phyloP scores from a whole-genome alignment of 2,329 filamentous ascomycete genomes.

The Sphaerulina vaccinii region DNA sequence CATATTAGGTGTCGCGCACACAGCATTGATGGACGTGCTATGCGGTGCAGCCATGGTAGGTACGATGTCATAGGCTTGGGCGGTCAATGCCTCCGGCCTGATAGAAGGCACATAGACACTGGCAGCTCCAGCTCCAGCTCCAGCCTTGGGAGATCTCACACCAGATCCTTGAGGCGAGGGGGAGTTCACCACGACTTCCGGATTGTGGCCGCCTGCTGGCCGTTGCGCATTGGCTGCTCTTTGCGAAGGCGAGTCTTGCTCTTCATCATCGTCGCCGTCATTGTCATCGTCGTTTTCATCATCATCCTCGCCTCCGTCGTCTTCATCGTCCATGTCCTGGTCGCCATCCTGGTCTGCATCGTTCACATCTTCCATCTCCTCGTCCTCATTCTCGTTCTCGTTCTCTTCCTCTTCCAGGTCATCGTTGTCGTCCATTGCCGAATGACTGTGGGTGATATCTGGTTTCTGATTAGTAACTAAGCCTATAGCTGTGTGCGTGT shows the following conservation, averaged over 20 bases:
- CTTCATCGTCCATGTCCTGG: constrained; percentile 38
- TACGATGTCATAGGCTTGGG: constrained; percentile 86
- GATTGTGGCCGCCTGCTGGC: constrained; percentile 37
- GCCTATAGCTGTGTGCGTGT: neutral
- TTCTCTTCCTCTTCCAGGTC: constrained; percentile 39
- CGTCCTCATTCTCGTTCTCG: constrained; percentile 48
- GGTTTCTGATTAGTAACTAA: neutral
- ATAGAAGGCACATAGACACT: constrained; percentile 44
- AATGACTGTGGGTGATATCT: neutral
- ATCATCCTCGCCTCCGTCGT: constrained; percentile 42
- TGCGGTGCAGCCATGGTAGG: constrained; percentile 96
- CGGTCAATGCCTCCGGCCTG: constrained; percentile 75
- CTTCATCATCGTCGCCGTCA: constrained; percentile 39
- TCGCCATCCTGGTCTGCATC: constrained; percentile 41
- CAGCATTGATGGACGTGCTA: constrained; percentile 89
- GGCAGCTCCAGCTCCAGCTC: constrained; percentile 28
- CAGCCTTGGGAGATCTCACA: constrained; percentile 32
- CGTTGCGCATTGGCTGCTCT: constrained; percentile 30
- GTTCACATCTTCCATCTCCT: constrained; percentile 46
- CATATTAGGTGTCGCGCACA: constrained; percentile 89
- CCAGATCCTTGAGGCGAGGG: constrained; percentile 44
- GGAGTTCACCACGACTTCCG: constrained; percentile 50
- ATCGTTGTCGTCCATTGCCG: constrained; percentile 45
- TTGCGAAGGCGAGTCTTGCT: constrained; percentile 47
- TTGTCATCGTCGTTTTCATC: constrained; percentile 42